Base-by-base conservation (phyloP, 352 stramenopile species). In the Phytophthora macrochlamydospora region DNA sequence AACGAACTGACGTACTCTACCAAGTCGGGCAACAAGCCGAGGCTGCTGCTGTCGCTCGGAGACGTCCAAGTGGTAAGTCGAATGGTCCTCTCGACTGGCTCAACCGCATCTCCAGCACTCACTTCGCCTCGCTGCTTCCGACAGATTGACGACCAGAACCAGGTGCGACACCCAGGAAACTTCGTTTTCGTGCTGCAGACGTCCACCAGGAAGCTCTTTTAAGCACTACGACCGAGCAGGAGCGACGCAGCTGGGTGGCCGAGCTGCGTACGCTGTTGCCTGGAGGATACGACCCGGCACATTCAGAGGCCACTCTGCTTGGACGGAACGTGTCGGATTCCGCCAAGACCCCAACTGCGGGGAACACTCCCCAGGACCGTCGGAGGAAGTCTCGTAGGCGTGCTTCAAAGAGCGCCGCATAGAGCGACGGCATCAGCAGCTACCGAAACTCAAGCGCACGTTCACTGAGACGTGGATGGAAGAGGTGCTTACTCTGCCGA, bases 101-200 rank as follows among this genome's bases (percentile, higher is more conserved):
- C 43, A 49, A 29, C 43, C 7, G 8, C 14, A 49, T 29, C 14
- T 24, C 12, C 14, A 24, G 18, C 18, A 24, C 18, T 24, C 18
- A 7, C 43, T 2, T 49, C 30, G 4, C 11, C 24, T 55, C 31
- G 48, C 62, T 24, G 1, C 30, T 31, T 30, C 5, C 28, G 51
- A n/a, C 51, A 95, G 87, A 83, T 93, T 37, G 81, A 90, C 30
- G 88, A 93, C 67, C 88, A 95, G 53, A 95, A 95, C 51, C 73
- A 73, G 6, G 84, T 93, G n/a, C 60, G 72, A 18, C 88, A 95
- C 46, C 50, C 69, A 1, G 78, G 85, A 38, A 95, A 95, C 67
- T 89, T 82, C 52, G 88, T 94, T 18, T 79, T 95, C n/a, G 83
- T 91, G 49, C 67, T 95, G 37, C 79, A 80, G 37, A 84, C 74